Conservation (phyloP, 495 filamentous ascomycete species). For the Clavariopsis aquatica region DNA sequence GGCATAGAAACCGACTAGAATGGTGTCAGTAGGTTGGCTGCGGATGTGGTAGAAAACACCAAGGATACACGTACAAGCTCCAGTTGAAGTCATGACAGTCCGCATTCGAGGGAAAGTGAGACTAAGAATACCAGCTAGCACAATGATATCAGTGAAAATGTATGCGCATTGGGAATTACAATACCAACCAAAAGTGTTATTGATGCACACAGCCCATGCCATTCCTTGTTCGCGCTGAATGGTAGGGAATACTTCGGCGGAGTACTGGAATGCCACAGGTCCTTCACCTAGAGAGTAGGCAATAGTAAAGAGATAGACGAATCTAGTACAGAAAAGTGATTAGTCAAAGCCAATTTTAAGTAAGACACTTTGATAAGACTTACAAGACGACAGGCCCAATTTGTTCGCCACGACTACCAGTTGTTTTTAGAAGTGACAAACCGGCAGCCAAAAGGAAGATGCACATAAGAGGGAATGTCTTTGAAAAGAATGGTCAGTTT, state of each 20-base stretch:
- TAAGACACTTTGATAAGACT: neutral
- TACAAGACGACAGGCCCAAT: constrained; percentile 50
- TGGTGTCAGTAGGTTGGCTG: neutral
- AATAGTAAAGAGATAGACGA: constrained; percentile 47
- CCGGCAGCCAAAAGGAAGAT: constrained; percentile 40
- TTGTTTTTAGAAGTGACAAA: constrained; percentile 29
- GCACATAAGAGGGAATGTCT: constrained; percentile 44
- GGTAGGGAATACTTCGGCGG: constrained; percentile 60
- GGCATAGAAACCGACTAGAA: constrained; percentile 60
- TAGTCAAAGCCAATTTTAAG: neutral
- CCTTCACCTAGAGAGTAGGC: constrained; percentile 61
- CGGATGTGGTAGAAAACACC: neutral
- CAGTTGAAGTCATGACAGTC: constrained; percentile 54
- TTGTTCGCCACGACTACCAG: constrained; percentile 38
- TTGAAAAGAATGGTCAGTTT: constrained; percentile 1
- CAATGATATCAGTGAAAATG: neutral
- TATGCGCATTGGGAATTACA: neutral
- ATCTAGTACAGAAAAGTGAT: constrained; percentile 14
- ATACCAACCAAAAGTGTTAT: constrained; percentile 30
- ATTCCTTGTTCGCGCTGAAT: constrained; percentile 44
- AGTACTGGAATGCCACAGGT: constrained; percentile 60
- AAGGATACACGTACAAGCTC: constrained; percentile 46
- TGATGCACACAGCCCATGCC: constrained; percentile 51
- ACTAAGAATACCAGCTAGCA: constrained; percentile 49
- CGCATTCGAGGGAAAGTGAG: constrained; percentile 59